phyloP scores from a whole-genome alignment of 306 rosid genomes.

The Quercus berberidifolia region DNA sequence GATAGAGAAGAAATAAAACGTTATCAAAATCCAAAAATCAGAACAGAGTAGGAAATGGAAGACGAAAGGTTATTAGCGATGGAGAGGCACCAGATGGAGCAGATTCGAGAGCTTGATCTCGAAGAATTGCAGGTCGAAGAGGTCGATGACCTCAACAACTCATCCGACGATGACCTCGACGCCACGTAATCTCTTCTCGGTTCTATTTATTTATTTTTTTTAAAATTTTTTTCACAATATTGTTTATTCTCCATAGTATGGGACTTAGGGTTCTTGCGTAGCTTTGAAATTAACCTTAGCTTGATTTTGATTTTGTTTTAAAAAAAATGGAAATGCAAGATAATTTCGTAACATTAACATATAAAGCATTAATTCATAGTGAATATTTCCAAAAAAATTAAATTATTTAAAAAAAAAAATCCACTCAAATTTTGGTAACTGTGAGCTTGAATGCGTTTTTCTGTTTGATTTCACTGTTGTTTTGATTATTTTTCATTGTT shows the following conservation, averaged over 20 bases:
- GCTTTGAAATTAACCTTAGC: too few relatives aligned
- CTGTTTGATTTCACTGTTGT: background rate
- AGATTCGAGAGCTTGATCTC: conserved; percentile 80
- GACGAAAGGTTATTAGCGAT: conserved; percentile 50
- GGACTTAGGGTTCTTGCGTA: background rate
- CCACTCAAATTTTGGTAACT: too few relatives aligned
- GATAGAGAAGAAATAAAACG: too few relatives aligned
- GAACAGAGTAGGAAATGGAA: conserved; percentile 37
- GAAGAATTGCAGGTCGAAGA: conserved; percentile 82
- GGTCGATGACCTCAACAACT: conserved; percentile 53
- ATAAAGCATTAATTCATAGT: background rate
- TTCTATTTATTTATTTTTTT: background rate
- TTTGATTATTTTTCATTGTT: background rate
- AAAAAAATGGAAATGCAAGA: background rate
- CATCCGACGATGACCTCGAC: conserved; percentile 45
- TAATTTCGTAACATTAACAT: background rate
- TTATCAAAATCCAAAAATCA: conserved; percentile 2
- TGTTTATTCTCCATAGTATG: background rate
- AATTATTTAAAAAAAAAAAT: too few relatives aligned
- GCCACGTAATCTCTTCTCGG: conserved; percentile 34
- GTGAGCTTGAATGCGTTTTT: background rate
- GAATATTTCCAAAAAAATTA: background rate
- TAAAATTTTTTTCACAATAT: background rate
- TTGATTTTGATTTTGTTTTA: background rate
- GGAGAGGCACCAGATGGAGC: conserved; percentile 85